Conservation (phyloP, 2,329 filamentous ascomycete genomes). For the Pseudopithomyces maydicus region DNA sequence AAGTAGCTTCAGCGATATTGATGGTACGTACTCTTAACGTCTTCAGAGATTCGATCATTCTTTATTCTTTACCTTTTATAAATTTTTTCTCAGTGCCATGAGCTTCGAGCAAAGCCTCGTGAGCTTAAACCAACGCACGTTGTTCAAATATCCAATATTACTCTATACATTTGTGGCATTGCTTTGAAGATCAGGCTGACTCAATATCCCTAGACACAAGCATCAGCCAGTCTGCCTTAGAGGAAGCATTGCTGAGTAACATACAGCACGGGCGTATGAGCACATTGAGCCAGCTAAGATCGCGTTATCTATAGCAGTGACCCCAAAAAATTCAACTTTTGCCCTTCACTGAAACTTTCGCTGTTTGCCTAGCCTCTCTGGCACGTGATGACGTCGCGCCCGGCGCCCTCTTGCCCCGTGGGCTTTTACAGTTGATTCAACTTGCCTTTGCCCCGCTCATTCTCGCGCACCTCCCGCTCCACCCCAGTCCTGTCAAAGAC, state of each 20-base stretch:
- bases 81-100: too few relatives aligned
- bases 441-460: too few relatives aligned
- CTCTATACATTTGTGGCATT: neutral
- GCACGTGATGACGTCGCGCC: too few relatives aligned
- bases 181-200: conserved; percentile 8
- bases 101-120: neutral
- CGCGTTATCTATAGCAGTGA: conserved; percentile 56
- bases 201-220: conserved; percentile 65
- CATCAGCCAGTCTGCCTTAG: conserved; percentile 78
- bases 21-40: conserved; percentile 56
- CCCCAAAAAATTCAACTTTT: neutral
- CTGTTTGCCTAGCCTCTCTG: too few relatives aligned
- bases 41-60: neutral
- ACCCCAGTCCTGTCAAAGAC: too few relatives aligned
- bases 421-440: too few relatives aligned
- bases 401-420: too few relatives aligned
- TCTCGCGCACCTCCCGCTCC: too few relatives aligned
- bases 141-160: neutral
- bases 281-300: conserved; percentile 69
- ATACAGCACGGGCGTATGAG: conserved; percentile 72
- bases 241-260: conserved; percentile 76
- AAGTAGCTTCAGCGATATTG: conserved; percentile 84
- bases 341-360: too few relatives aligned
- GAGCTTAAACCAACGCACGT: neutral
- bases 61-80: too few relatives aligned